These are phyloP conservation scores for Lobosporangium transversale DNA, from an alignment of 192 early-diverging fungal species.

Conservation along the genomic window DNA sequence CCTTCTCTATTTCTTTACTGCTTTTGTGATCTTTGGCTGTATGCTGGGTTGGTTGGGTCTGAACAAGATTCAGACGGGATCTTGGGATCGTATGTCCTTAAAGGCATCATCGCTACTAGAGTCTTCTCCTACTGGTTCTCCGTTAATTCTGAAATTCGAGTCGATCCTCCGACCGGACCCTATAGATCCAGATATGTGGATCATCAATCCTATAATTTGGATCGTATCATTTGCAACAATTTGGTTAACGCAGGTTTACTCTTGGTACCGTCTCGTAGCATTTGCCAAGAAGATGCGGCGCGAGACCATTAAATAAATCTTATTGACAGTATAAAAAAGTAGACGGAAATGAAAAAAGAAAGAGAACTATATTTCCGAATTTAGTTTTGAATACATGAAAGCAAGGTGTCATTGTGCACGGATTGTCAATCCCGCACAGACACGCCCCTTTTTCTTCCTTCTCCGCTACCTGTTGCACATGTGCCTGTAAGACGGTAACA, in stretches of 20 bases:
- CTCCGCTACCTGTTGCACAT: too few relatives aligned
- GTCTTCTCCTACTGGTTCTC: too few relatives aligned
- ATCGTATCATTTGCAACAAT: constrained; percentile 9
- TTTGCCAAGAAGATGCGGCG: constrained; percentile 6
- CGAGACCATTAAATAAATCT: too few relatives aligned
- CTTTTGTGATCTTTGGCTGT: background rate
- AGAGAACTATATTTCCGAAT: too few relatives aligned
- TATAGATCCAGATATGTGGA: constrained; percentile 5
- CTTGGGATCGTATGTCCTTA: constrained; percentile 17
- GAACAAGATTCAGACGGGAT: constrained; percentile 25
- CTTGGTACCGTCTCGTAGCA: constrained; percentile 23
- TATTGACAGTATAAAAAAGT: too few relatives aligned
- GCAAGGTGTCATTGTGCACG: too few relatives aligned
- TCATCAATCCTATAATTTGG: constrained; percentile 20
- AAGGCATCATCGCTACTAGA: background rate
- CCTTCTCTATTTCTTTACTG: background rate
- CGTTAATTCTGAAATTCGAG: constrained; percentile 16
- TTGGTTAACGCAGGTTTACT: constrained; percentile 9
- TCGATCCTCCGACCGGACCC: constrained; percentile 13
- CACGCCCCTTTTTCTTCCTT: too few relatives aligned
- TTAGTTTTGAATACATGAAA: too few relatives aligned
- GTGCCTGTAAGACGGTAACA: too few relatives aligned
- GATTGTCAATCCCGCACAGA: too few relatives aligned
- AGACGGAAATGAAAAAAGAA: too few relatives aligned
- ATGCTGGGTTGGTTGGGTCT: constrained; percentile 34